Percentiles rank a stretch among this genome's conserved stretches.
These are phyloP conservation scores for Murraya paniculata DNA, from an alignment of 345 rosid genomes.

Conservation along the genomic window DNA sequence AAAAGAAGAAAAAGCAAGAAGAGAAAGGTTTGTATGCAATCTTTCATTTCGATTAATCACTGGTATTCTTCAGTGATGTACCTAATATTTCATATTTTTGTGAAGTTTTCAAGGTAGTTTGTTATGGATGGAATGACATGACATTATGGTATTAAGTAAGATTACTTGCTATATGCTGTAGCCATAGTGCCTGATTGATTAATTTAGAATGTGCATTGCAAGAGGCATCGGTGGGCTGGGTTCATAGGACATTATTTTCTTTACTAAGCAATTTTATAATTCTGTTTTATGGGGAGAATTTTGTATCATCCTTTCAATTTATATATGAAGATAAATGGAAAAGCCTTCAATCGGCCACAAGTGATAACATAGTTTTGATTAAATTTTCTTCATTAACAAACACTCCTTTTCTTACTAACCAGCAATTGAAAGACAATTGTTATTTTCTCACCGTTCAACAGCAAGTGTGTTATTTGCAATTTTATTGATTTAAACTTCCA, in stretches of 20 bases:
- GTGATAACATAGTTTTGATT: not conserved
- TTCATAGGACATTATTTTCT: not conserved
- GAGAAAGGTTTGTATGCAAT: constrained; percentile 57
- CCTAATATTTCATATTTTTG: not conserved
- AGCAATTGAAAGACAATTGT: not conserved
- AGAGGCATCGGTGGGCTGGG: not conserved
- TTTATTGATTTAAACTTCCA: constrained; percentile 9
- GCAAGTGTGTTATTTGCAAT: not conserved
- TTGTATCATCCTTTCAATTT: not conserved
- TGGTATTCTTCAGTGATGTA: not conserved
- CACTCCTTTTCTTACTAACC: not conserved
- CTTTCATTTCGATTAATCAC: not conserved
- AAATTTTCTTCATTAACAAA: not conserved
- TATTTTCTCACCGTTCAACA: not conserved
- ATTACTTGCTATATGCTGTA: not conserved
- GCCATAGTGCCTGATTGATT: not conserved
- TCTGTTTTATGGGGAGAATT: not conserved
- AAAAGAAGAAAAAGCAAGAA: constrained; percentile 94
- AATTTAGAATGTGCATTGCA: not conserved
- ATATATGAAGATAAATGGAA: too few relatives aligned
- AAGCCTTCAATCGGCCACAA: not conserved
- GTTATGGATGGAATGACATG: not conserved
- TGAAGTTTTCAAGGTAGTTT: not conserved
- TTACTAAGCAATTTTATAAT: not conserved
- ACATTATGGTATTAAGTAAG: not conserved